These are phyloP conservation scores for Aureobasidium uvarum DNA, from an alignment of 2,329 filamentous ascomycete genomes.

Conservation along the genomic window DNA sequence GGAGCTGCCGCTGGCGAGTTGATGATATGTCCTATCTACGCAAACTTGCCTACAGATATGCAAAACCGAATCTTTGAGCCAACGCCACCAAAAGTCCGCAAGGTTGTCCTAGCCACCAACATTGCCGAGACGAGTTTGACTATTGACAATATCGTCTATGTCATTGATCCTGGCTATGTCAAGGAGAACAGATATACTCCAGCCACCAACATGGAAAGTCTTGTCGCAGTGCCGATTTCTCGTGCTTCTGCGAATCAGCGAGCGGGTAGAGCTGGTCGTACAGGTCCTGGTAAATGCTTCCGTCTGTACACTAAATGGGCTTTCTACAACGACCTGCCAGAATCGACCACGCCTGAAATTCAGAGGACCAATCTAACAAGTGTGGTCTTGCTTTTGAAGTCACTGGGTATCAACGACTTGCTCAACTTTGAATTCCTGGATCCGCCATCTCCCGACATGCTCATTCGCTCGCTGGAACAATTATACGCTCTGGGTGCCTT, in stretches of 20 bases:
- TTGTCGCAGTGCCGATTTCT: constrained; percentile 88
- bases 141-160: constrained; percentile 93
- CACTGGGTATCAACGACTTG: constrained; percentile 86
- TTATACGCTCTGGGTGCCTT: constrained; percentile 87
- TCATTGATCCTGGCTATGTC: constrained; percentile 91
- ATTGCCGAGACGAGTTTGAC: constrained; percentile 96
- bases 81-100: constrained; percentile 78
- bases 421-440: constrained; percentile 97
- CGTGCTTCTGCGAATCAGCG: constrained; percentile 90
- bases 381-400: constrained; percentile 82
- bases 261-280: constrained; percentile 87
- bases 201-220: constrained; percentile 84
- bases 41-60: constrained; percentile 84
- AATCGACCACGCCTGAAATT: constrained; percentile 89
- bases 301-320: constrained; percentile 83
- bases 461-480: constrained; percentile 85
- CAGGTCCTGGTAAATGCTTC: constrained; percentile 90
- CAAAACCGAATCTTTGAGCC: constrained; percentile 95
- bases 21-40: constrained; percentile 90
- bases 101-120: constrained; percentile 92
- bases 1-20: constrained; percentile 82
- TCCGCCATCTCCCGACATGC: constrained; percentile 80
- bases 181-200: constrained; percentile 96
- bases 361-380: constrained; percentile 83
- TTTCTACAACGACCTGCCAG: constrained; percentile 92